These are phyloP conservation scores for Eucalyptus pumila DNA, from an alignment of 345 rosid genomes.

Conservation along the genomic window DNA sequence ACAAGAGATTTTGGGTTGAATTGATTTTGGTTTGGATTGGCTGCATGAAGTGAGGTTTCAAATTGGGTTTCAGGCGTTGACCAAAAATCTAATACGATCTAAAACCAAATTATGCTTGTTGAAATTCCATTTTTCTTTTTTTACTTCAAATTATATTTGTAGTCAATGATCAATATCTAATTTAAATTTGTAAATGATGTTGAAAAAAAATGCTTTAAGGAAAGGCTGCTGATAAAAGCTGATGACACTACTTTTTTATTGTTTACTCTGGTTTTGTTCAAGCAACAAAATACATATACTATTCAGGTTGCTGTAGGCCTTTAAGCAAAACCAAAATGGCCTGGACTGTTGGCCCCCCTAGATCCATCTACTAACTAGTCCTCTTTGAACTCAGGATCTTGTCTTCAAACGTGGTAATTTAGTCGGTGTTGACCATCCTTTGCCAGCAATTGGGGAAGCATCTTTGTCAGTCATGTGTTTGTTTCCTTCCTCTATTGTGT, in stretches of 20 bases:
- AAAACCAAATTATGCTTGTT: not conserved
- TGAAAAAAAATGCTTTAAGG: not conserved
- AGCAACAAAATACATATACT: not conserved
- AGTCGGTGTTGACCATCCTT: slow-evolving; percentile 68
- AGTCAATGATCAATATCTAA: not conserved
- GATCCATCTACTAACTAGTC: slow-evolving; percentile 1
- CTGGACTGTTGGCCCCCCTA: not conserved
- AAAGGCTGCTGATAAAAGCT: not conserved
- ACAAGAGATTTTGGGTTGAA: not conserved
- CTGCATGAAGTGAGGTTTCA: not conserved
- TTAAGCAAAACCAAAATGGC: not conserved
- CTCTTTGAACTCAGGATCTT: slow-evolving; percentile 34
- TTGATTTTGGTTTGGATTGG: not conserved
- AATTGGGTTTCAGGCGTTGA: not conserved
- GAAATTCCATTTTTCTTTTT: not conserved
- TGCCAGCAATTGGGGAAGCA: slow-evolving; percentile 62
- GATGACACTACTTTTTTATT: not conserved
- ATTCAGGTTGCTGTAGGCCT: not conserved
- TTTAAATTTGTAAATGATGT: not conserved
- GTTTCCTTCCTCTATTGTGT: slow-evolving; percentile 60
- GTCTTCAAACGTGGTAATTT: slow-evolving; percentile 76
- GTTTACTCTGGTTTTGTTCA: not conserved
- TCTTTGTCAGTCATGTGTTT: slow-evolving; percentile 45
- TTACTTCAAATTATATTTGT: not conserved
- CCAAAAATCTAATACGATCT: not conserved